phyloP scores from a whole-genome alignment of 1,284 basidiomycete species.

The Trichosporon faecale region DNA sequence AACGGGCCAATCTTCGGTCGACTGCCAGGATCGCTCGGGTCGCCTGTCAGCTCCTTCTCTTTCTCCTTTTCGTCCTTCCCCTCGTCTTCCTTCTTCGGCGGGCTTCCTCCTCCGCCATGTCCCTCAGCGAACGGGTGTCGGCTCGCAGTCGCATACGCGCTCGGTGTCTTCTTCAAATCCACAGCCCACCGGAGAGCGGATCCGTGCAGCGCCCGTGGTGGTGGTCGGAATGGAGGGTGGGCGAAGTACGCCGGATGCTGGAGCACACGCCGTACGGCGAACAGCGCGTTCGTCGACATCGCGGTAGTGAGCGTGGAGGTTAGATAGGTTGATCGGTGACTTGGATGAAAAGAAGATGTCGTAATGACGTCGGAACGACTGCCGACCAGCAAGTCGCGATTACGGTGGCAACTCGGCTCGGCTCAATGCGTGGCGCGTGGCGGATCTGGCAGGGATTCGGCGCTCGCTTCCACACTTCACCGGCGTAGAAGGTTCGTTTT shows the following conservation, averaged over 20 bases:
- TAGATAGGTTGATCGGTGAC: neutral
- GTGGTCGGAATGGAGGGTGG: neutral
- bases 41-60: neutral
- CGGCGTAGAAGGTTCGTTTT: too few species aligned
- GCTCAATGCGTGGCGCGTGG: neutral
- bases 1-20: neutral
- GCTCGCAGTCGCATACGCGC: neutral
- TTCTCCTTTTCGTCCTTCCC: neutral
- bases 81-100: neutral
- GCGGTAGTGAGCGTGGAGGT: neutral
- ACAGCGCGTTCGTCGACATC: neutral
- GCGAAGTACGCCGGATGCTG: neutral
- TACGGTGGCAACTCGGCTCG: neutral
- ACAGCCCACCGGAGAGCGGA: neutral
- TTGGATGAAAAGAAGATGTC: neutral
- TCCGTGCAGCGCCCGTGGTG: neutral
- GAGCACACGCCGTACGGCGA: neutral
- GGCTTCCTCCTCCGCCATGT: neutral
- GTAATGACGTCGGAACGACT: neutral
- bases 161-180: neutral
- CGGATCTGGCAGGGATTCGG: neutral
- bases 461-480: neutral
- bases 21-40: neutral
- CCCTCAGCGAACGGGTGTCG: neutral
- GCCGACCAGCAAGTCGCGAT: neutral